These are phyloP conservation scores for Poa annua DNA, from an alignment of 176 grass and related monocot genomes.

Conservation along the genomic window DNA sequence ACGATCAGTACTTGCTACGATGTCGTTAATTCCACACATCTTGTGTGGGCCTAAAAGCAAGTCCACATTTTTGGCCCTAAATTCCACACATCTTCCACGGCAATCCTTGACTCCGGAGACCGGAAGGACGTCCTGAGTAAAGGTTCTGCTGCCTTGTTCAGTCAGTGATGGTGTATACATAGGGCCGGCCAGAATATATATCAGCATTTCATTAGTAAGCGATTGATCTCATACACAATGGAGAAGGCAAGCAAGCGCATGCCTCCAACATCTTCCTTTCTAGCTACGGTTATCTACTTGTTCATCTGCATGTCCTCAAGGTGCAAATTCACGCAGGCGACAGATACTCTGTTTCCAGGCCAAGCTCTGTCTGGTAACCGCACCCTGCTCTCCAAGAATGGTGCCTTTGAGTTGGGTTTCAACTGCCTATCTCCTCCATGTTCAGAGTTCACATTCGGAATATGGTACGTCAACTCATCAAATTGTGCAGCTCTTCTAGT, in stretches of 20 bases:
- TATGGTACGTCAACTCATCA: constrained; percentile 26
- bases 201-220: not conserved
- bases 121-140: too few species aligned
- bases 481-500: not conserved
- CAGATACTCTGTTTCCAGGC: constrained; percentile 23
- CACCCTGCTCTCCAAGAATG: constrained; percentile 20
- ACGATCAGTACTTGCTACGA: not conserved
- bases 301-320: not conserved
- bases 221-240: not conserved
- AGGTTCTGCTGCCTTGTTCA: too few species aligned
- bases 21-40: not conserved
- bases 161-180: too few species aligned
- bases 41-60: not conserved
- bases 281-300: not conserved
- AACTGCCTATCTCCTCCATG: not conserved
- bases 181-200: too few species aligned
- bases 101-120: too few species aligned
- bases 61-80: too few species aligned
- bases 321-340: not conserved
- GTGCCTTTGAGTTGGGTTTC: constrained; percentile 25
- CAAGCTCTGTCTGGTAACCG: constrained; percentile 25
- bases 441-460: not conserved
- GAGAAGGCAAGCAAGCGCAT: not conserved
- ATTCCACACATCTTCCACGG: too few species aligned
- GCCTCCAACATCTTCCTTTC: not conserved